Conservation (phyloP, 2,329 filamentous ascomycete species). For the Beauveria rudraprayagi region DNA sequence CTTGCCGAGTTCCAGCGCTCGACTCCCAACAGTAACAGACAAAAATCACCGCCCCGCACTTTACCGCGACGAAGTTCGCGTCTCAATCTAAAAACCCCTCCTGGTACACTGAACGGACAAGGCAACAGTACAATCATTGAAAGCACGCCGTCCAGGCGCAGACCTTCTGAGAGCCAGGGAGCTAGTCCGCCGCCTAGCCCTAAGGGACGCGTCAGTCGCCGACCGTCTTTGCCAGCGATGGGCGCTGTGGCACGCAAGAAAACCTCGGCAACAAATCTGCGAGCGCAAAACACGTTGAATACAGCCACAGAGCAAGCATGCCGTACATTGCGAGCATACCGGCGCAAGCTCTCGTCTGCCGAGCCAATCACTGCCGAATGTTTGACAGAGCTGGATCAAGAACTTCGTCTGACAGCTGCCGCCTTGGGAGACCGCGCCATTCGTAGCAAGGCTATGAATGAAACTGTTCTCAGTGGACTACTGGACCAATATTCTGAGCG, state of each 20-base stretch:
- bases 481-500: constrained; percentile 70
- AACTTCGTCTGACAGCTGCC: constrained; percentile 54
- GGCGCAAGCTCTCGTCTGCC: constrained; percentile 52
- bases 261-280: constrained; percentile 36
- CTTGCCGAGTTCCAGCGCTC: constrained; percentile 67
- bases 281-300: constrained; percentile 47
- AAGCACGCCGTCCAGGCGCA: constrained; percentile 37
- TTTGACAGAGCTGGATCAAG: constrained; percentile 56
- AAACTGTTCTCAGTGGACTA: constrained; percentile 52
- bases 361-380: constrained; percentile 49
- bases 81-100: constrained; percentile 38
- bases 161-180: constrained; percentile 36
- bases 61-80: constrained; percentile 48
- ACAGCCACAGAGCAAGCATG: constrained; percentile 58
- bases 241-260: constrained; percentile 40
- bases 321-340: constrained; percentile 52
- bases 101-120: constrained; percentile 33
- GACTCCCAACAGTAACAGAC: constrained; percentile 31
- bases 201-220: constrained; percentile 36
- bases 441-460: constrained; percentile 46
- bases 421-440: constrained; percentile 51
- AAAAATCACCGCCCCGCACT: constrained; percentile 47
- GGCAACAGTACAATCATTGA: constrained; percentile 32
- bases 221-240: constrained; percentile 48
- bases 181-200: constrained; percentile 44